Base-by-base conservation (phyloP, 2,329 filamentous ascomycete genomes). In the Fusarium chuoi region DNA sequence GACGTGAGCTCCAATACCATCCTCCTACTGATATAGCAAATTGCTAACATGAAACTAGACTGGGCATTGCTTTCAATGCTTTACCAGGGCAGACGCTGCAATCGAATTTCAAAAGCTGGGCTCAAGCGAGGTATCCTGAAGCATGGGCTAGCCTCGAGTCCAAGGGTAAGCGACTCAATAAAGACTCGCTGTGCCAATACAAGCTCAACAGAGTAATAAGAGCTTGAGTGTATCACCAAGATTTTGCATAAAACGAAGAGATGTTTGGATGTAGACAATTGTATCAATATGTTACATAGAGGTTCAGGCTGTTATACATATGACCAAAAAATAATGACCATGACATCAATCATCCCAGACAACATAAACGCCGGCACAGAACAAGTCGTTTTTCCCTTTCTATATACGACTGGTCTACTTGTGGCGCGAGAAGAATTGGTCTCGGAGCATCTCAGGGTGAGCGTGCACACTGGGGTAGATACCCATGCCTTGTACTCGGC, bases 401-500 rank as follows among this genome's bases (percentile, higher is more conserved):
- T 35, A 56, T 39, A 55, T 45, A 55, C 38, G 42, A 45, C 56
- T 58, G 22, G 24, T 62, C 65, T 68, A 77, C 60, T 74, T 58
- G 54, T 65, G 61, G 41, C 57, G 70, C 8, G 73, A 67, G 68
- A 78, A 83, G 77, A 83, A 83, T 26, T 81, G 71, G 18, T 82
- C 77, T 65, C 87, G 85, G 74, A 98, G 82, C 65, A 97, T 87
- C 82, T 97, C 93, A 7, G 96, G 96, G 84, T 99, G 96, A 75
- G 87, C 87, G 85, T 99, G 94, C 62, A 97, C 92, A 81, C 92
- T 97, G 30, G 96, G 96, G 88, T 98, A 95, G 69, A 98, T 86
- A 22, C 96, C 96, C 80, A 98, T 88, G 3, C 95, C 96, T 78
- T 98, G 92, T 26, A 94, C 92, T 77, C 96, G 89, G 75, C 96